A percentile compares a stretch with the other conserved stretches of the same genome.
Conservation (phyloP, 78 protist species). For the Bigelowiella natans region DNA sequence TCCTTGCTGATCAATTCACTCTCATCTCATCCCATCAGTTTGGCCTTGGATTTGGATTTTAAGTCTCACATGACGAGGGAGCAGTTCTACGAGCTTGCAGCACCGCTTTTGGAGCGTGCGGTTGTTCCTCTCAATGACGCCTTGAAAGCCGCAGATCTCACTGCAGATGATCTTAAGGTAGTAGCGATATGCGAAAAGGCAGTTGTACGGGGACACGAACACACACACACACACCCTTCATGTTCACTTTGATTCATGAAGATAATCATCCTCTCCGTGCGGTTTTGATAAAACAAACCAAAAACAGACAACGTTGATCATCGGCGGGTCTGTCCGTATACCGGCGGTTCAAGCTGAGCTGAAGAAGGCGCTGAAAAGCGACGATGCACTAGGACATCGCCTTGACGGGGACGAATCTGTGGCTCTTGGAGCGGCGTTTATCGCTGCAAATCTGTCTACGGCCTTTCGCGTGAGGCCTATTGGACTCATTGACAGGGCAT, state of each 20-base stretch:
- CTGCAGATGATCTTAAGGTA: too few relatives aligned
- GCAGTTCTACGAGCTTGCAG: background rate
- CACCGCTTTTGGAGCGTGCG: background rate
- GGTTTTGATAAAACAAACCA: too few relatives aligned
- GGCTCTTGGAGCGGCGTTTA: background rate
- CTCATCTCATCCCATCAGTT: too few relatives aligned
- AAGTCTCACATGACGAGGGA: background rate
- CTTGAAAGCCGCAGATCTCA: too few relatives aligned
- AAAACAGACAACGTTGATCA: too few relatives aligned
- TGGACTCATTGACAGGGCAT: background rate
- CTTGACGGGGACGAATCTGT: background rate
- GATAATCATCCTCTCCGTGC: too few relatives aligned
- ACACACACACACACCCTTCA: too few relatives aligned
- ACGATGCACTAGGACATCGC: background rate
- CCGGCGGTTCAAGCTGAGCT: background rate
- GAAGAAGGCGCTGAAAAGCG: background rate
- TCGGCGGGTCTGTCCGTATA: background rate
- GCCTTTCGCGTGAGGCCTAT: background rate
- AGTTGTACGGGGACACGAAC: too few relatives aligned
- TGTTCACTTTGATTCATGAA: too few relatives aligned
- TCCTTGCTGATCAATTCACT: too few relatives aligned
- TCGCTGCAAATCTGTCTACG: background rate
- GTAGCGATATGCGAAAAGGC: too few relatives aligned
- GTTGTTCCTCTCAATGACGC: background rate
- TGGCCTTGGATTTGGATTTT: background rate